Evolutionary conservation across 805 yeast genomes (phyloP).

Genomic region (Torulaspora quercuum): DNA sequence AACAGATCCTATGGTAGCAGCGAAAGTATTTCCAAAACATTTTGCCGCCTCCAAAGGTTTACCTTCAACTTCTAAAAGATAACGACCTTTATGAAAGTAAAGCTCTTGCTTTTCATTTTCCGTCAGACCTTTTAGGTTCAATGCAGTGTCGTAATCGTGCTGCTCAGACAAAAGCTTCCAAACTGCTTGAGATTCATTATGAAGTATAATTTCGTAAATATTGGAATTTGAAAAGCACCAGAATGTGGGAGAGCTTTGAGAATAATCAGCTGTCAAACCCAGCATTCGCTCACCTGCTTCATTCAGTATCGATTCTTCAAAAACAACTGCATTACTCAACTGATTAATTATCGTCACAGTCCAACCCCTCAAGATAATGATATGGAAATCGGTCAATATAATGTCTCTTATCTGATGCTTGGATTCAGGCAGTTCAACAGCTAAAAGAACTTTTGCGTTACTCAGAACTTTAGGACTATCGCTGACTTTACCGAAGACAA

Average conservation of each 20-base stretch:
- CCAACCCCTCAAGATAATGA: constrained; percentile 45
- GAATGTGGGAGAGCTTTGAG: constrained; percentile 46
- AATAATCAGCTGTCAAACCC: constrained; percentile 51
- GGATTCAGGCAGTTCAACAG: constrained; percentile 40
- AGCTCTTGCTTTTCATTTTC: constrained; percentile 48
- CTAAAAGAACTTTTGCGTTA: constrained; percentile 40
- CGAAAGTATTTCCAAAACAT: constrained; percentile 54
- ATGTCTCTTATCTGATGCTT: constrained; percentile 39
- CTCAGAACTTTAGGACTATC: constrained; percentile 29
- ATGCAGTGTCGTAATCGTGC: constrained; percentile 62
- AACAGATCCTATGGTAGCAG: constrained; percentile 65
- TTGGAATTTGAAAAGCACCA: constrained; percentile 67
- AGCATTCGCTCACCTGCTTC: constrained; percentile 38
- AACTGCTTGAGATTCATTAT: constrained; percentile 66
- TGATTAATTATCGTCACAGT: constrained; percentile 48
- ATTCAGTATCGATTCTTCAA: constrained; percentile 40
- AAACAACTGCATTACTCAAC: constrained; percentile 47
- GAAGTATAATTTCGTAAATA: constrained; percentile 69
- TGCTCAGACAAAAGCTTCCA: constrained; percentile 63
- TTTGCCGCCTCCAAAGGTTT: constrained; percentile 46
- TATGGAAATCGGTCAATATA: constrained; percentile 52
- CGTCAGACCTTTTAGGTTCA: constrained; percentile 39
- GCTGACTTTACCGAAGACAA: constrained; percentile 41
- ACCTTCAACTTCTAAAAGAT: constrained; percentile 37
- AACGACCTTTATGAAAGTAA: constrained; percentile 52